A percentile compares a stretch with the other conserved stretches of the same genome.
Evolutionary conservation across 257 asterid species (phyloP).

Genomic region (Nicotiana tomentosiformis): DNA sequence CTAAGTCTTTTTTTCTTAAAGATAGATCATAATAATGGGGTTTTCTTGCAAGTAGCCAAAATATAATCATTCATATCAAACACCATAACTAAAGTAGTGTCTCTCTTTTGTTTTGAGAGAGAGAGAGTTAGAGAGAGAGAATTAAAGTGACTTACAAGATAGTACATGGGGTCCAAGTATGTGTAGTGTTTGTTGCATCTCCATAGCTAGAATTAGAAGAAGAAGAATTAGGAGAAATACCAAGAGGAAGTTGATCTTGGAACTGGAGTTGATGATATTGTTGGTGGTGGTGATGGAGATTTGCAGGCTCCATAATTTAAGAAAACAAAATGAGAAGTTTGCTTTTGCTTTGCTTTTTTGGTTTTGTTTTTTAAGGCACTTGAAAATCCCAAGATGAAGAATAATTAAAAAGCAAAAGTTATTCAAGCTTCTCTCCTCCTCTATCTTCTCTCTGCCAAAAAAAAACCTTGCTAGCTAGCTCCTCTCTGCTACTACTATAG

Average conservation of each 20-base stretch:
- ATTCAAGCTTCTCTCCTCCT: constrained; percentile 2
- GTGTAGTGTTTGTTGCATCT: constrained; percentile 27
- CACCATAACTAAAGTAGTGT: background rate
- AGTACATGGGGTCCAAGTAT: constrained; percentile 50
- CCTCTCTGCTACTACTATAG: background rate
- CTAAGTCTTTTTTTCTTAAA: background rate
- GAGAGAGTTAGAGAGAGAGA: constrained; percentile 13
- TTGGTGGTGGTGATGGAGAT: constrained; percentile 39
- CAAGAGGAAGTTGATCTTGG: constrained; percentile 54
- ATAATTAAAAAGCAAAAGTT: constrained; percentile 19
- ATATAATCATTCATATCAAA: constrained; percentile 23
- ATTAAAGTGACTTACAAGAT: constrained; percentile 50
- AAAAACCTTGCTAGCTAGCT: constrained; percentile 24
- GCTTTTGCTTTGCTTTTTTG: background rate
- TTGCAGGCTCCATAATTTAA: constrained; percentile 67
- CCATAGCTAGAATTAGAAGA: constrained; percentile 39
- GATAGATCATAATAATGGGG: constrained; percentile 18
- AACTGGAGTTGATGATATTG: constrained; percentile 33
- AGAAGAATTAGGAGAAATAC: constrained; percentile 34
- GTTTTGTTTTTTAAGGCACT: constrained; percentile 28
- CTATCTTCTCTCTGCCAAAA: constrained; percentile 6
- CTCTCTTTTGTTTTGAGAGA: background rate
- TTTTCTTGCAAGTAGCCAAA: constrained; percentile 15
- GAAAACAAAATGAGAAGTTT: background rate
- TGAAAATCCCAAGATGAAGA: constrained; percentile 83